Percentiles rank a stretch among this genome's conserved stretches.
Conservation (phyloP, 164 flowering plant genomes). For the Vitis labrusca region DNA sequence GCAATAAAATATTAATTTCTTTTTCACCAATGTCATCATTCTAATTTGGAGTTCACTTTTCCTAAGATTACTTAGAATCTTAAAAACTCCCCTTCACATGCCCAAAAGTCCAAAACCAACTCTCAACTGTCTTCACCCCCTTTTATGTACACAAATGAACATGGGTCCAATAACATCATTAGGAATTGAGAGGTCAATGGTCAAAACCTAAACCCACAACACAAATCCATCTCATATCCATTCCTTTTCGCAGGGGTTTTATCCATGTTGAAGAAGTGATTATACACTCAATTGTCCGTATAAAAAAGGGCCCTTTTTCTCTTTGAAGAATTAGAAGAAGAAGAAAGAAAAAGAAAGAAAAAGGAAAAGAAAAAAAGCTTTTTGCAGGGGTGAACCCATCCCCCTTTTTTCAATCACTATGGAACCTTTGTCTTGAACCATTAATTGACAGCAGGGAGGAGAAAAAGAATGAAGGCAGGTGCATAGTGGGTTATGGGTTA, state of each 20-base stretch:
- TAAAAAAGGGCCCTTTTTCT: constrained; percentile 10
- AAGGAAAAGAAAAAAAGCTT: neutral
- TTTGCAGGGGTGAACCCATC: neutral
- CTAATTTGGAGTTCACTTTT: no score
- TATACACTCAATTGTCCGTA: constrained; percentile 15
- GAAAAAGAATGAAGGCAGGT: neutral
- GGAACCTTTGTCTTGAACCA: neutral
- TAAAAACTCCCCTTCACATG: neutral
- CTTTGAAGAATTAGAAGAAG: constrained; percentile 8
- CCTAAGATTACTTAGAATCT: neutral
- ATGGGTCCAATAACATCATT: no score
- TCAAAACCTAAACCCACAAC: neutral
- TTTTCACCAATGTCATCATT: no score
- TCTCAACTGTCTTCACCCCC: neutral
- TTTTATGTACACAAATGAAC: neutral
- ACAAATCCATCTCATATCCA: no score
- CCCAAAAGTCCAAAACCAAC: neutral
- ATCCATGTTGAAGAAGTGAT: constrained; percentile 8
- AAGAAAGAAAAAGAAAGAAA: neutral
- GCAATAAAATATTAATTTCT: no score
- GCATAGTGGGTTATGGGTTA: constrained; percentile 3
- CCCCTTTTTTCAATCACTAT: constrained; percentile 7
- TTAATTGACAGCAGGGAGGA: neutral
- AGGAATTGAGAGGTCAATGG: constrained; percentile 3
- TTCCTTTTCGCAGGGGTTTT: no score